phyloP scores from a whole-genome alignment of 2,329 filamentous ascomycete species.

The Pezicula radicicola region DNA sequence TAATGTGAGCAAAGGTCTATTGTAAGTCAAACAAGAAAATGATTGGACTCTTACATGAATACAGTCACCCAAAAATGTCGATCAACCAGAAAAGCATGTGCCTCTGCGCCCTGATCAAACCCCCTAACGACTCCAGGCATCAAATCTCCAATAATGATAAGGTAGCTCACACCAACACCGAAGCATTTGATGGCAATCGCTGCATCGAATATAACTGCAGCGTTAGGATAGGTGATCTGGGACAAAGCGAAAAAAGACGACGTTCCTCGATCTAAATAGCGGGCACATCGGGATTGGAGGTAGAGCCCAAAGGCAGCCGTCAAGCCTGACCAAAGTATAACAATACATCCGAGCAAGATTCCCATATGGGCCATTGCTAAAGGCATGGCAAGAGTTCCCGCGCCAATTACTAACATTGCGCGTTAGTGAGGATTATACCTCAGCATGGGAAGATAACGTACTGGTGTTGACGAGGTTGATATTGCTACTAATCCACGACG shows the following conservation, averaged over 20 bases:
- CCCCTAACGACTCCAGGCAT: conserved; percentile 93
- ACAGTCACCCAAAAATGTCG: conserved; percentile 97
- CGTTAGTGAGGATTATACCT: conserved; percentile 16
- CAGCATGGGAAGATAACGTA: conserved; percentile 39
- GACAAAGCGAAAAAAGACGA: conserved; percentile 96
- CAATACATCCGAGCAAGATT: conserved; percentile 75
- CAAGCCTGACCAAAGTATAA: conserved; percentile 88
- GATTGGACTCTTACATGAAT: conserved; percentile 67
- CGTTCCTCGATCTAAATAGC: conserved; percentile 85
- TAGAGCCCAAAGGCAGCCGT: conserved; percentile 93
- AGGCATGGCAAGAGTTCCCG: conserved; percentile 75
- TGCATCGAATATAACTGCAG: conserved; percentile 89
- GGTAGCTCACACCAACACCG: conserved; percentile 92
- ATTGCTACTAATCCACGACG: conserved; percentile 85
- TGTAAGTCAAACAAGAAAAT: background rate
- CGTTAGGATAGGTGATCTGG: conserved; percentile 94
- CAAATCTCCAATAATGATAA: conserved; percentile 97
- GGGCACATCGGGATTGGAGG: conserved; percentile 86
- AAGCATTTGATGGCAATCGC: conserved; percentile 98
- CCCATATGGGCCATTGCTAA: conserved; percentile 94
- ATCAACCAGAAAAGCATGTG: conserved; percentile 75
- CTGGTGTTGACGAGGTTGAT: conserved; percentile 97
- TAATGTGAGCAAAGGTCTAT: conserved; percentile 9
- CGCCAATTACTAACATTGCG: conserved; percentile 73
- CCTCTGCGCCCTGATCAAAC: conserved; percentile 63